Conservation (phyloP, 345 rosid genomes). For the Linum tenue region DNA sequence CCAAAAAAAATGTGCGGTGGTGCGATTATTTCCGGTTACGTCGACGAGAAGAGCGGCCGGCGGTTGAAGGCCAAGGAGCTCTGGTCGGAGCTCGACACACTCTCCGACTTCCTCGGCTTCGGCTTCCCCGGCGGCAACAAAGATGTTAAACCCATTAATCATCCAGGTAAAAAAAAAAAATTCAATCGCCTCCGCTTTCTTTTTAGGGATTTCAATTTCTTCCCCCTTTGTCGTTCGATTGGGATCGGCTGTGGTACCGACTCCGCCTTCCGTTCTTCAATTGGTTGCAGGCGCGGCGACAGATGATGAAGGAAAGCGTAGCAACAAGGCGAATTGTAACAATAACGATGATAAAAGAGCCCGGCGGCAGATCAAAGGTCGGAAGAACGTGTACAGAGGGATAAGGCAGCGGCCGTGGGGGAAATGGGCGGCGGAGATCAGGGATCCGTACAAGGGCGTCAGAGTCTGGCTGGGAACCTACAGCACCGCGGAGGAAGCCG, state of each 20-base stretch:
- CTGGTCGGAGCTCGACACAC: slow-evolving; percentile 55
- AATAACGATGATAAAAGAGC: slow-evolving; percentile 9
- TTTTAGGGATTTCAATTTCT: not conserved
- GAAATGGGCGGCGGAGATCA: slow-evolving; percentile 92
- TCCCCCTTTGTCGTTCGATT: not conserved
- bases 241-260: not conserved
- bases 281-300: slow-evolving; percentile 16
- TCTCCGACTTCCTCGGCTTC: slow-evolving; percentile 41
- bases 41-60: slow-evolving; percentile 32
- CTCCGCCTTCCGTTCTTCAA: not conserved
- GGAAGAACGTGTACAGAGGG: slow-evolving; percentile 82
- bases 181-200: not conserved
- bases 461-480: slow-evolving; percentile 94
- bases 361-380: slow-evolving; percentile 22
- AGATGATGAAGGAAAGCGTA: slow-evolving; percentile 10
- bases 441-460: slow-evolving; percentile 75
- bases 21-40: slow-evolving; percentile 43
- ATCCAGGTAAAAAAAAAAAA: slow-evolving; percentile 3
- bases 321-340: not conserved
- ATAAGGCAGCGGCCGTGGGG: slow-evolving; percentile 94
- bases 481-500: slow-evolving; percentile 83
- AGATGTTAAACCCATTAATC: not conserved
- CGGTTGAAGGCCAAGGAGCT: slow-evolving; percentile 38
- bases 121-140: slow-evolving; percentile 12
- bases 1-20: slow-evolving; percentile 69